Conservation (phyloP, 192 early-diverging fungal species). For the Coemansia sp. region DNA sequence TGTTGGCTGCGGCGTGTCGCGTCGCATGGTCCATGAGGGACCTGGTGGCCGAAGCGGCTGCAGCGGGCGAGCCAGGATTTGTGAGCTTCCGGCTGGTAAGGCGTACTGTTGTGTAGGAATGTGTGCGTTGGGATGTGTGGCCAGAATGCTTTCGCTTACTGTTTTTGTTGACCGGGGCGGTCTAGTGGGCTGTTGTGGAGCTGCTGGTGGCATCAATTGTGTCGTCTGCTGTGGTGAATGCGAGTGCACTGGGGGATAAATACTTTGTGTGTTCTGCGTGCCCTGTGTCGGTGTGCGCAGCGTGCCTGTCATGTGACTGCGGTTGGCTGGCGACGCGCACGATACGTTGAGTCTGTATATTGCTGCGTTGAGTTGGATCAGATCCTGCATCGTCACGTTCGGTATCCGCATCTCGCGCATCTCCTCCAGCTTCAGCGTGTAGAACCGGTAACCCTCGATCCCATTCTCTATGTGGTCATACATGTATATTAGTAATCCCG, state of each 20-base stretch:
- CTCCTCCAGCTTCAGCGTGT: constrained; percentile 39
- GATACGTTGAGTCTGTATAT: constrained; percentile 44
- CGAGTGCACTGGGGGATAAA: not conserved
- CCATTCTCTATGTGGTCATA: constrained; percentile 28
- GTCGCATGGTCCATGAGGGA: constrained; percentile 45
- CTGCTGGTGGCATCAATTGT: constrained; percentile 8
- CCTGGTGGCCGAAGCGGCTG: constrained; percentile 42
- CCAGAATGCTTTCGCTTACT: not conserved
- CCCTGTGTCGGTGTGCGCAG: constrained; percentile 10
- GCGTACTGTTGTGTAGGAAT: not conserved
- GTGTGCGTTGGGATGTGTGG: not conserved
- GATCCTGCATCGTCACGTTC: constrained; percentile 38
- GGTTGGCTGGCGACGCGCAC: constrained; percentile 27
- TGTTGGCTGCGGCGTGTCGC: constrained; percentile 41
- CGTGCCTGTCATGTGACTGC: constrained; percentile 42
- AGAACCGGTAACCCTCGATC: constrained; percentile 43
- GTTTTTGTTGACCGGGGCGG: constrained; percentile 1
- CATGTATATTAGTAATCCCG: no score
- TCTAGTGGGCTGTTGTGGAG: not conserved
- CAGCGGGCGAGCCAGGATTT: constrained; percentile 38
- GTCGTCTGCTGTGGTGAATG: not conserved
- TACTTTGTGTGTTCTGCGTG: not conserved
- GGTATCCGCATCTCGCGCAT: constrained; percentile 45
- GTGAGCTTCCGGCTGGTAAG: constrained; percentile 13
- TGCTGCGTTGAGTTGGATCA: constrained; percentile 48